These are phyloP conservation scores for Crotalaria pallida DNA, from an alignment of 306 rosid species.

Conservation along the genomic window DNA sequence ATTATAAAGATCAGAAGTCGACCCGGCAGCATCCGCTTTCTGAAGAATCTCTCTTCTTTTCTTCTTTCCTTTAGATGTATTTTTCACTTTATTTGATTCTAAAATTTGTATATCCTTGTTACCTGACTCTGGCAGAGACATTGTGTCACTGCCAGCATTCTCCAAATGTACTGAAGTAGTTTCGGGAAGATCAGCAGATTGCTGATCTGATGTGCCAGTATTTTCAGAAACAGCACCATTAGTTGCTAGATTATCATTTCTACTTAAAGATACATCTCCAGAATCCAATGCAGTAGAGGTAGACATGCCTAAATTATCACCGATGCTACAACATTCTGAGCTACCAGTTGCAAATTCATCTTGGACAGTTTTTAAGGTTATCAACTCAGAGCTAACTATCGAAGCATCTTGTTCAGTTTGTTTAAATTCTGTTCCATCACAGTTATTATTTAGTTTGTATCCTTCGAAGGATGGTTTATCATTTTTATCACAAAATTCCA, in stretches of 20 bases:
- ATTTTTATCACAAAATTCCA: slow-evolving; percentile 30
- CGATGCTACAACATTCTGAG: slow-evolving; percentile 27
- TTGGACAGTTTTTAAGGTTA: slow-evolving; percentile 24
- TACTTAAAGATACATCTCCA: slow-evolving; percentile 25
- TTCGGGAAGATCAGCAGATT: slow-evolving; percentile 35
- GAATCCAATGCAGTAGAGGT: slow-evolving; percentile 22
- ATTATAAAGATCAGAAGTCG: slow-evolving; percentile 86
- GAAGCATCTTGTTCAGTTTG: slow-evolving; percentile 32
- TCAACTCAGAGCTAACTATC: slow-evolving; percentile 12
- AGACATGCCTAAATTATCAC: slow-evolving; percentile 22
- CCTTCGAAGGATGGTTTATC: slow-evolving; percentile 25
- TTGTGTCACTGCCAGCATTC: slow-evolving; percentile 24
- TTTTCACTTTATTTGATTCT: slow-evolving; percentile 55
- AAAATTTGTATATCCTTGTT: slow-evolving; percentile 46
- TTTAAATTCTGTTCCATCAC: slow-evolving; percentile 20
- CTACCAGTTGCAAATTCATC: slow-evolving; percentile 32
- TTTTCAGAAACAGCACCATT: slow-evolving; percentile 22
- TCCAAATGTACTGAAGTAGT: slow-evolving; percentile 34
- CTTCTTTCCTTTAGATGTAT: slow-evolving; percentile 43
- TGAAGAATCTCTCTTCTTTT: slow-evolving; percentile 56
- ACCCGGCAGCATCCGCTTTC: slow-evolving; percentile 95
- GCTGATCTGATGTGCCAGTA: slow-evolving; percentile 31
- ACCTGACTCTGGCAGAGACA: slow-evolving; percentile 30
- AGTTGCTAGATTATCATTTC: slow-evolving; percentile 34
- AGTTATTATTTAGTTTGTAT: slow-evolving; percentile 15